A percentile compares a stretch with the other conserved stretches of the same genome.
These are phyloP conservation scores for Paxillus ammoniavirescens DNA, from an alignment of 768 basidiomycete genomes.

Conservation along the genomic window DNA sequence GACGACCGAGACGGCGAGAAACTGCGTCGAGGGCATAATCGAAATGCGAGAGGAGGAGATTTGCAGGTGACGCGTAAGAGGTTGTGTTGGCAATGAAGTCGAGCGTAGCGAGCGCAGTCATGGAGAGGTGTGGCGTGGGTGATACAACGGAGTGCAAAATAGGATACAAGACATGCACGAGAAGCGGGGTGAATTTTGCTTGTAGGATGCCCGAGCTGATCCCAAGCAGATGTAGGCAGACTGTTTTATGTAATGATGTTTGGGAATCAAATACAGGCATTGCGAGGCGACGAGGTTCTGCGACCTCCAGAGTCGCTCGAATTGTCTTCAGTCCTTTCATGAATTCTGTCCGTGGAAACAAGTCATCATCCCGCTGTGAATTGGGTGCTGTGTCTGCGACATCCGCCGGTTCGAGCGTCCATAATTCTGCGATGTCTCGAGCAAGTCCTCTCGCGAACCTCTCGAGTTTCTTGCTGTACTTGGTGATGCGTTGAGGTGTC, in stretches of 20 bases:
- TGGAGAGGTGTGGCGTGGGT: slow-evolving; percentile 59
- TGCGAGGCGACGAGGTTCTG: slow-evolving; percentile 30
- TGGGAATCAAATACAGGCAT: slow-evolving; percentile 40
- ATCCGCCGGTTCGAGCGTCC: slow-evolving; percentile 51
- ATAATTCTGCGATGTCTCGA: slow-evolving; percentile 65
- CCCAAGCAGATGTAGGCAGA: slow-evolving; percentile 75
- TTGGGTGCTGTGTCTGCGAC: slow-evolving; percentile 16
- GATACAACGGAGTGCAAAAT: slow-evolving; percentile 86
- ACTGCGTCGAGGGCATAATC: slow-evolving; percentile 94
- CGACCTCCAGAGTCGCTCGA: slow-evolving; percentile 54
- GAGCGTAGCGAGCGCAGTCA: slow-evolving; percentile 75
- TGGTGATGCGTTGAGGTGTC: background rate
- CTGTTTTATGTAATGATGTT: slow-evolving; percentile 61
- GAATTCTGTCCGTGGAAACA: slow-evolving; percentile 53
- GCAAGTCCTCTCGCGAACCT: slow-evolving; percentile 65
- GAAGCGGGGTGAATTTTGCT: slow-evolving; percentile 64
- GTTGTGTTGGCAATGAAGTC: slow-evolving; percentile 67
- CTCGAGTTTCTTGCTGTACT: slow-evolving; percentile 49
- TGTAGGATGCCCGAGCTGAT: slow-evolving; percentile 70
- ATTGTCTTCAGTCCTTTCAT: slow-evolving; percentile 64
- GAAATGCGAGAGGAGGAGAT: slow-evolving; percentile 90
- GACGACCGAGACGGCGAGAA: slow-evolving; percentile 74
- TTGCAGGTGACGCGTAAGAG: slow-evolving; percentile 86
- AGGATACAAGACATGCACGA: slow-evolving; percentile 82
- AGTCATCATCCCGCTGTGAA: slow-evolving; percentile 28